Evolutionary conservation across 2,329 filamentous ascomycete genomes (phyloP).

Genomic region (Aspergillus phoenicis): DNA sequence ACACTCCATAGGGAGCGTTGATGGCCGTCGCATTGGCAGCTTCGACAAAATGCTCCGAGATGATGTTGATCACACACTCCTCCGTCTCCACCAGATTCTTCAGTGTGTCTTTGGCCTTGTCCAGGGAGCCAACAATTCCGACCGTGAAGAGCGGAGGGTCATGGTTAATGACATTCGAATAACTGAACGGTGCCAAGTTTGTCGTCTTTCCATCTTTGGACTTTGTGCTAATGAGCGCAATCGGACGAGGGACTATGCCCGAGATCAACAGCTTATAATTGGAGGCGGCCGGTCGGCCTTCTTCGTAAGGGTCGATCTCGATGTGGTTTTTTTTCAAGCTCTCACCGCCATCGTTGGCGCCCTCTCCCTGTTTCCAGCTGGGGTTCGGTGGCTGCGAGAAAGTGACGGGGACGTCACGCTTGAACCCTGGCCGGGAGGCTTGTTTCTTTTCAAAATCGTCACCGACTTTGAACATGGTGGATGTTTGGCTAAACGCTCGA

Average conservation of each 20-base stretch:
- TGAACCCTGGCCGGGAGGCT: constrained; percentile 47
- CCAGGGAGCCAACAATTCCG: constrained; percentile 60
- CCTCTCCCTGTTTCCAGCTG: constrained; percentile 47
- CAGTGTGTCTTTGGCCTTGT: constrained; percentile 75
- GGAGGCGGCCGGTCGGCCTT: constrained; percentile 65
- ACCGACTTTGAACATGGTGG: constrained; percentile 28
- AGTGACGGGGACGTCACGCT: constrained; percentile 34
- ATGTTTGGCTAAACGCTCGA: constrained; percentile 23
- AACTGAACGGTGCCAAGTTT: constrained; percentile 87
- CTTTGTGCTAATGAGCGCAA: constrained; percentile 65
- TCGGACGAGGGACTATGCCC: constrained; percentile 78
- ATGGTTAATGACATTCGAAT: constrained; percentile 80
- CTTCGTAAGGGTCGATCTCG: constrained; percentile 77
- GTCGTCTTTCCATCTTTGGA: constrained; percentile 63
- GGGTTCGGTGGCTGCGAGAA: constrained; percentile 47
- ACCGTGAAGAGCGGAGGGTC: constrained; percentile 83
- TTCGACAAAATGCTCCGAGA: constrained; percentile 81
- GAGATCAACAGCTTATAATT: constrained; percentile 95
- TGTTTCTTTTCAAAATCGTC: constrained; percentile 44
- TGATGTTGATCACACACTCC: constrained; percentile 86
- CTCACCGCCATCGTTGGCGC: constrained; percentile 49
- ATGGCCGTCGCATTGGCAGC: constrained; percentile 81
- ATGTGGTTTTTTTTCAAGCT: constrained; percentile 63
- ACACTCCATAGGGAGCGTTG: constrained; percentile 74
- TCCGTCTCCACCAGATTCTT: constrained; percentile 69